phyloP scores from a whole-genome alignment of 2,329 filamentous ascomycete species.

The Curvularia sp. region DNA sequence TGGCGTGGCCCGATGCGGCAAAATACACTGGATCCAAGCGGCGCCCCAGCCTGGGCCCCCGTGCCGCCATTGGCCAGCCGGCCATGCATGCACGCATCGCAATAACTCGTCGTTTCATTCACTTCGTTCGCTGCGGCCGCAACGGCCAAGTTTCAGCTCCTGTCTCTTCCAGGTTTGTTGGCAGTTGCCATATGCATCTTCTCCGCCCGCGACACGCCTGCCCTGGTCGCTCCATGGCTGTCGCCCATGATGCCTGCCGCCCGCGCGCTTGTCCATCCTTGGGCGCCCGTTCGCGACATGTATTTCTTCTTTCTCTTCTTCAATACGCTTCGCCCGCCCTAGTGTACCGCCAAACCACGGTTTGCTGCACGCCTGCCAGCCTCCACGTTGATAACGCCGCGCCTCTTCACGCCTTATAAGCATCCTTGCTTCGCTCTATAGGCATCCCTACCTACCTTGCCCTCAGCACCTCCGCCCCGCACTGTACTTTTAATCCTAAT shows the following conservation, averaged over 20 bases:
- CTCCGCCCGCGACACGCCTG: constrained; percentile 27
- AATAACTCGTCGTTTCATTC: constrained; percentile 41
- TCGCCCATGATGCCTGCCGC: constrained; percentile 23
- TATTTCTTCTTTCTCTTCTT: constrained; percentile 23
- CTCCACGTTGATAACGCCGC: constrained; percentile 24
- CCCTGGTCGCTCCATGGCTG: constrained; percentile 23
- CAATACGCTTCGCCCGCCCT: constrained; percentile 23
- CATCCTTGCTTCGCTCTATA: background rate
- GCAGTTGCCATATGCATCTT: constrained; percentile 29
- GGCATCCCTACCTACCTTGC: constrained; percentile 11
- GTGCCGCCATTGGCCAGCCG: constrained; percentile 33
- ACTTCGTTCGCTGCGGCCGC: constrained; percentile 27
- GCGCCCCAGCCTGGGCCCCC: constrained; percentile 22
- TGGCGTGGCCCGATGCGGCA: constrained; percentile 29
- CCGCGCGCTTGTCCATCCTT: constrained; percentile 22
- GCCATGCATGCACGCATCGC: constrained; percentile 19
- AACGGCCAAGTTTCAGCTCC: constrained; percentile 41
- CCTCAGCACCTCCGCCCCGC: constrained; percentile 17
- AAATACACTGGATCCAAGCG: constrained; percentile 36
- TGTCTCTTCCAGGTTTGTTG: constrained; percentile 48
- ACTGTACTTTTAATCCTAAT: constrained; percentile 12
- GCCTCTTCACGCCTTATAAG: constrained; percentile 18
- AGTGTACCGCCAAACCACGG: constrained; percentile 21
- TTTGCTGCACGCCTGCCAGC: constrained; percentile 22
- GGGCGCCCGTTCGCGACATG: constrained; percentile 21